Evolutionary conservation across 805 yeast species (phyloP).

Genomic region (Saturnispora sekii): DNA sequence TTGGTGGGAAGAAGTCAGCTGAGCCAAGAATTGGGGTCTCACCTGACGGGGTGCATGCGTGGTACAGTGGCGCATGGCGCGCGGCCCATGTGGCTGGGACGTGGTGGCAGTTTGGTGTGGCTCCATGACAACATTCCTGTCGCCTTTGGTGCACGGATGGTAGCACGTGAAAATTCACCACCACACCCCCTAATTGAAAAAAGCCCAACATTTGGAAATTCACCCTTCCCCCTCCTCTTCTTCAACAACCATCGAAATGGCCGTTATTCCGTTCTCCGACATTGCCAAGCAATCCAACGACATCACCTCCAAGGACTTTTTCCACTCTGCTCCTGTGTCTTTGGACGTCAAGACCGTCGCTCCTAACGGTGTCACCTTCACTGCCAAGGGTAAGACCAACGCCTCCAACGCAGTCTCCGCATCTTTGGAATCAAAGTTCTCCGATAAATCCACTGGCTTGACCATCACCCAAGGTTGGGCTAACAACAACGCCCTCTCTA

Average conservation of each 20-base stretch:
- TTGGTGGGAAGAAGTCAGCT: too few relatives aligned
- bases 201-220: neutral
- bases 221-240: neutral
- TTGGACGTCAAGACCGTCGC: conserved; percentile 88
- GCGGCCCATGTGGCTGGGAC: too few relatives aligned
- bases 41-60: too few relatives aligned
- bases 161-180: too few relatives aligned
- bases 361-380: conserved; percentile 92
- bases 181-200: too few relatives aligned
- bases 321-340: conserved; percentile 79
- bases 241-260: conserved; percentile 30
- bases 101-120: too few relatives aligned
- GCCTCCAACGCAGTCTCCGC: conserved; percentile 76
- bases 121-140: too few relatives aligned
- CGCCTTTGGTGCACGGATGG: too few relatives aligned
- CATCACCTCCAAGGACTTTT: conserved; percentile 85
- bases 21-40: too few relatives aligned
- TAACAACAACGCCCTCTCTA: conserved; percentile 81
- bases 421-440: conserved; percentile 81
- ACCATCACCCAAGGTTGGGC: conserved; percentile 97
- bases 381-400: conserved; percentile 71
- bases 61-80: too few relatives aligned
- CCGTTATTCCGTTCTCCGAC: conserved; percentile 88
- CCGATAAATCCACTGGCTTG: conserved; percentile 87
- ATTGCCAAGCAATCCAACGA: conserved; percentile 88